Base-by-base conservation (phyloP, 164 flowering plant species). In the Tinospora cordifolia region DNA sequence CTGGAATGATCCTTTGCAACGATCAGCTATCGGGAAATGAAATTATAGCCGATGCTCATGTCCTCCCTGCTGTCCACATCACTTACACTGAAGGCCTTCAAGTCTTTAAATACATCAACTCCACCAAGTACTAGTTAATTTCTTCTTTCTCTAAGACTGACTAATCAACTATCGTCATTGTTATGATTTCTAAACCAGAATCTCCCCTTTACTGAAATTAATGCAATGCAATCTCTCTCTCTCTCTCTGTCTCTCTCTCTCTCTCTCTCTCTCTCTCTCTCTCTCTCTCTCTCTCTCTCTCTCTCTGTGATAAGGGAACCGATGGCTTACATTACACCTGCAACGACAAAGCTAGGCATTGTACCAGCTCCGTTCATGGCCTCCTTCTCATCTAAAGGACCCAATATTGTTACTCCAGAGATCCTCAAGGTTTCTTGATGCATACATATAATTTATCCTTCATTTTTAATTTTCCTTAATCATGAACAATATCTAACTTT, bases 361-460 rank as follows among this genome's bases (percentile, higher is more conserved):
- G 85, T 83, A 46, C 93, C 97, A 49, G 85, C 97, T 6, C 98
- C 97, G 0, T 72, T 84, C 74, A 90, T 89, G 93, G 96, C 96
- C 49, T 77, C 86, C 7, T 92, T 90, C 72, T 90, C 98, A 8
- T 90, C 96, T 0, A 79, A 65, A 67, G 98, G 98, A 63, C 98
- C 98, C 1, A 90, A 84, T 64, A 44, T 70, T 9, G 22, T 90
- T 10, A 80, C 81, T 1, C 96, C 95, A 8, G 90, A 86, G 58
- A 85, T 92, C 71, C 91, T 90, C 22, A 92, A 92, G 93, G 97
- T 91, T 36, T 63, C 67, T 30, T 30, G 36, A 30, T 30, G 36
- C 36, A 2, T 30, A 30, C 36, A 2, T 30, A 30, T 30, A 30
- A 30, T 30, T 30, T 4, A 30, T 30, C 36, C 2, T 19, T 67